Base-by-base conservation (phyloP, 2,329 filamentous ascomycete species). In the Phoma sp. region DNA sequence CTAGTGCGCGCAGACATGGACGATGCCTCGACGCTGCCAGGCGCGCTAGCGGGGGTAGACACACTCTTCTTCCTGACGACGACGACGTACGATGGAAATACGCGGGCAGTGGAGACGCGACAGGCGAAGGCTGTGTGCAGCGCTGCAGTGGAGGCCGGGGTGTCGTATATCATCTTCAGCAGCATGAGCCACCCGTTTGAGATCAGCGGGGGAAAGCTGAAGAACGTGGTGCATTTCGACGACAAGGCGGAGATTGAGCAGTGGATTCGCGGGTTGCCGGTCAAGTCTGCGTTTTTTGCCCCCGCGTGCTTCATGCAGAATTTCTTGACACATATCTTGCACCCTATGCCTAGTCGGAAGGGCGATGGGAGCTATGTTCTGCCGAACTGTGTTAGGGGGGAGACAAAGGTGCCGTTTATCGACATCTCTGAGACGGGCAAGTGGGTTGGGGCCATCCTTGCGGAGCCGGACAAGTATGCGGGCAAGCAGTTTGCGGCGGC, bases 241-340 rank as follows among this genome's bases (percentile, higher is more conserved):
- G 75, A 71, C 67, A 87, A 87, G 67, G 84, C 83, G 19, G 72
- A 80, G 12, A 78, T 84, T 0, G 84, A 85, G 60, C 62, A 76
- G n/a, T 84, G 87, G 64, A 80, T 85, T 41, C 79, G 81, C 17
- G 51, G 63, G 0, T 71, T 81, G 3, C 78, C 77, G 0, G 70
- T 87, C 2, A 78, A 79, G 1, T 77, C 76, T 10, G 80, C 83
- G 0, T 86, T 85, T 65, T 80, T 84, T 64, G 70, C 80, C n/a
- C 80, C 83, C 0, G 84, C 77, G 0, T 76, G 76, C 45, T 88
- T 85, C 63, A 85, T 85, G 82, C 69, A 79, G 62, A 85, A 85
- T 65, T 70, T 81, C 15, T 50, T 52, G 6, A n/a, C 10, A 9
- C 48, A 38, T 12, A 29, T 38, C 17, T 63, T 63, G 60, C 47